Evolutionary conservation across 768 basidiomycete genomes (phyloP).

Genomic region (Phylloporus arenicola): DNA sequence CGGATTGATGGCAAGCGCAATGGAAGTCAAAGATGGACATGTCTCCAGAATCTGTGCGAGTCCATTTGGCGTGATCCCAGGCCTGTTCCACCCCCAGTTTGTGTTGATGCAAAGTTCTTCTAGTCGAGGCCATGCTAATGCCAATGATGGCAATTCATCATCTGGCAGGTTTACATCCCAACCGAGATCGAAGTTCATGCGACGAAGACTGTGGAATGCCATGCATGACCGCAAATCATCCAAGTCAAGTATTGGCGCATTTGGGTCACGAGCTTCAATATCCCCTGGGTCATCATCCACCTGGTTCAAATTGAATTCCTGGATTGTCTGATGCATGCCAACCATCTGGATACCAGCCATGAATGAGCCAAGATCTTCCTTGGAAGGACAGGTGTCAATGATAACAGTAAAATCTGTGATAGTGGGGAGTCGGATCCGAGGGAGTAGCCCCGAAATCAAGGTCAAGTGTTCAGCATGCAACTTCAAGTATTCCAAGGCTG

Average conservation of each 20-base stretch:
- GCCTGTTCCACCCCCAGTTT: slow-evolving; percentile 3
- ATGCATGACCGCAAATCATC: slow-evolving; percentile 1
- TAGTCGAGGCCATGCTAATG: slow-evolving; percentile 6
- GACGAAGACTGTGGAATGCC: neutral
- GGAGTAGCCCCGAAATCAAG: neutral
- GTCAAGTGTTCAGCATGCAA: neutral
- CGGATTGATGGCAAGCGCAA: slow-evolving; percentile 4
- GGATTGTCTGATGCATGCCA: neutral
- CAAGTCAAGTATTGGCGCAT: neutral
- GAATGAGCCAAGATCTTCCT: neutral
- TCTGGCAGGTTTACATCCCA: slow-evolving; percentile 3
- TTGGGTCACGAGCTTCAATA: neutral
- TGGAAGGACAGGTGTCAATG: neutral
- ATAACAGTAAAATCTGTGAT: neutral
- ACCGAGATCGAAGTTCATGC: neutral
- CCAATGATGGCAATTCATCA: neutral
- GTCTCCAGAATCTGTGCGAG: neutral
- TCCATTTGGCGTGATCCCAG: slow-evolving; percentile 6
- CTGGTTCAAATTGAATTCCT: neutral
- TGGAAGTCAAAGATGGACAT: neutral
- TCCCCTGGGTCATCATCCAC: no score
- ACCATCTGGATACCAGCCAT: neutral
- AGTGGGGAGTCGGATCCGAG: neutral
- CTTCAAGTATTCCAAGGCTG: neutral
- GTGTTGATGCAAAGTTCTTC: slow-evolving; percentile 4